These are phyloP conservation scores for Stylosanthes scabra DNA, from an alignment of 331 rosid genomes.

Conservation along the genomic window DNA sequence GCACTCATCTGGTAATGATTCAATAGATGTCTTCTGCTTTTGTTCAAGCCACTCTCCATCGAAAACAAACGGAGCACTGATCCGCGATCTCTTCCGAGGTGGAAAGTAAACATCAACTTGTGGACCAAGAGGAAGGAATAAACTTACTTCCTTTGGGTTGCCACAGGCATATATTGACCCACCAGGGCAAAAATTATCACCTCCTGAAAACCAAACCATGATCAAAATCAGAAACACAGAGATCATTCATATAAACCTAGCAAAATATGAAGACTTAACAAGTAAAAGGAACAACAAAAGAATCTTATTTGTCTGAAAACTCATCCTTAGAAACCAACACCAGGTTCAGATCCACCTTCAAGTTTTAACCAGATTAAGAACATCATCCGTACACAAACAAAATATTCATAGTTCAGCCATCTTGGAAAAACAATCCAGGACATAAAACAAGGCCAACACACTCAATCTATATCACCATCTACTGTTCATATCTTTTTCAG, in stretches of 20 bases:
- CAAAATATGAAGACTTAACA: neutral
- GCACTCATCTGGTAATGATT: constrained; percentile 88
- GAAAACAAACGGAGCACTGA: constrained; percentile 70
- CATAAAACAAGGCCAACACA: neutral
- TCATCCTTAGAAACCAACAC: constrained; percentile 23
- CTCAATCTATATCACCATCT: neutral
- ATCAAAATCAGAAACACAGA: constrained; percentile 36
- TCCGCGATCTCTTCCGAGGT: constrained; percentile 86
- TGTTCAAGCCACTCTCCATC: constrained; percentile 59
- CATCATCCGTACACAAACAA: neutral
- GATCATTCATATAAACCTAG: neutral
- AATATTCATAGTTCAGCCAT: neutral
- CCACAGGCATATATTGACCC: constrained; percentile 58
- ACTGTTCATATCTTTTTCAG: constrained; percentile 13
- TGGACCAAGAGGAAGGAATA: constrained; percentile 69
- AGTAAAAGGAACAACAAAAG: neutral
- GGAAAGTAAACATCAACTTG: constrained; percentile 83
- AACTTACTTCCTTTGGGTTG: constrained; percentile 82
- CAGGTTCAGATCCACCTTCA: constrained; percentile 10
- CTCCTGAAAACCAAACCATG: constrained; percentile 53
- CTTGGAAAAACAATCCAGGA: neutral
- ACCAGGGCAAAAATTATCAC: constrained; percentile 77
- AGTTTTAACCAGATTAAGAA: constrained; percentile 10
- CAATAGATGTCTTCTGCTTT: constrained; percentile 76
- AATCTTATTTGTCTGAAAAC: neutral